Conservation (phyloP, 192 early-diverging fungal genomes). For the Coemansia brasiliensis region DNA sequence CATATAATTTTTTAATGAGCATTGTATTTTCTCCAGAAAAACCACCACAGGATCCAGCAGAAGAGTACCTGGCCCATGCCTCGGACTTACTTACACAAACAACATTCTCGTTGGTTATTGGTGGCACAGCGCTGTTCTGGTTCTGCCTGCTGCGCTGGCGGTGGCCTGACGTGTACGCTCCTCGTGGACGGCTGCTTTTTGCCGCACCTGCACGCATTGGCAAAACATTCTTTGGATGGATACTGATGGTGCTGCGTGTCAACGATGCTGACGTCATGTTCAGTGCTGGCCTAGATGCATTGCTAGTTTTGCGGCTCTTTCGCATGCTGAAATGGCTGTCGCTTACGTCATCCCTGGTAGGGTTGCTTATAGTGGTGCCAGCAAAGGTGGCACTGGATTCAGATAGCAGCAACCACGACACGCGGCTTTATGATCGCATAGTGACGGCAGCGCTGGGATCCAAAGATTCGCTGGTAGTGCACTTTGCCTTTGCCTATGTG, state of each 20-base stretch:
- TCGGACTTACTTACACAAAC: conserved; percentile 55
- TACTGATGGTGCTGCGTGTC: conserved; percentile 38
- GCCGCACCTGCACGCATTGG: conserved; percentile 48
- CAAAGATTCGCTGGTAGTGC: conserved; percentile 37
- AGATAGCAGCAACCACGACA: not conserved
- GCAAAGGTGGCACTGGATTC: conserved; percentile 40
- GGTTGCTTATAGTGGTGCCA: conserved; percentile 38
- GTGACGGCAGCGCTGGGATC: conserved; percentile 40
- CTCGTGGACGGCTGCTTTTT: conserved; percentile 46
- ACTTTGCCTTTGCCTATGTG: conserved; percentile 55
- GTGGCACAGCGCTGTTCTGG: conserved; percentile 39
- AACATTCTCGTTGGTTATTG: conserved; percentile 35
- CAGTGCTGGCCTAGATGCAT: conserved; percentile 49
- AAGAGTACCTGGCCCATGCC: conserved; percentile 48
- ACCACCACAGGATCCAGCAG: conserved; percentile 16
- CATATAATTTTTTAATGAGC: conserved; percentile 3
- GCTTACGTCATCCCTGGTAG: conserved; percentile 23
- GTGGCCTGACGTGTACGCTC: conserved; percentile 58
- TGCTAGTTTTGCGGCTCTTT: conserved; percentile 54
- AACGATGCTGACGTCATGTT: conserved; percentile 53
- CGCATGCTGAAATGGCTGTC: conserved; percentile 42
- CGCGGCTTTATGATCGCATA: conserved; percentile 16
- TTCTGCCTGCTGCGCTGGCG: conserved; percentile 56
- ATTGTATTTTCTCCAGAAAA: not conserved
- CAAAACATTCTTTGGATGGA: conserved; percentile 51